Conservation (phyloP, 352 stramenopile species). For the Phytophthora sp. region DNA sequence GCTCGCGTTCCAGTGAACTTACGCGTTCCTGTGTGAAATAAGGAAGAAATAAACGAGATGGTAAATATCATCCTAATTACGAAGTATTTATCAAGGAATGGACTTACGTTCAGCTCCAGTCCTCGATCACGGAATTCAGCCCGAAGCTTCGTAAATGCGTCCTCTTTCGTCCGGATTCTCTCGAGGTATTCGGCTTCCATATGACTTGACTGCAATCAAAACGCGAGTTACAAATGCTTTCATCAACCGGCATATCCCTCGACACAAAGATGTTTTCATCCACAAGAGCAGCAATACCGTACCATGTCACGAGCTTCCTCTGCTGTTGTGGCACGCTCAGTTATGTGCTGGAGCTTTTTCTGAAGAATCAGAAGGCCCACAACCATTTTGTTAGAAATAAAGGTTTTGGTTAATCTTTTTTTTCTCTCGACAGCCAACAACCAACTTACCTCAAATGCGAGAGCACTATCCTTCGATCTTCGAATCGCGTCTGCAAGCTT, state of each 20-base stretch:
- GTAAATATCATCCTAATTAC: too few species aligned
- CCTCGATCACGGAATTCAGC: slow-evolving; percentile 57
- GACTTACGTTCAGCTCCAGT: slow-evolving; percentile 60
- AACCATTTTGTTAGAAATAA: neutral
- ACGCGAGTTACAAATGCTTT: neutral
- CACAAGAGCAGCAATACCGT: slow-evolving; percentile 5
- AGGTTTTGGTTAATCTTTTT: neutral
- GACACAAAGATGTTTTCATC: too few species aligned
- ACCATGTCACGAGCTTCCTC: slow-evolving; percentile 72
- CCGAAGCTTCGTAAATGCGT: slow-evolving; percentile 54
- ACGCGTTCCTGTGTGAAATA: slow-evolving; percentile 46
- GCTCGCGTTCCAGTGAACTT: slow-evolving; percentile 51
- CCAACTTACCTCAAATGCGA: slow-evolving; percentile 51
- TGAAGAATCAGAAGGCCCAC: slow-evolving; percentile 7
- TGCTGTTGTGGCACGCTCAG: slow-evolving; percentile 50
- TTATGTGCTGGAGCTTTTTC: slow-evolving; percentile 56
- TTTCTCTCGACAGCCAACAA: neutral
- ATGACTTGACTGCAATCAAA: slow-evolving; percentile 39
- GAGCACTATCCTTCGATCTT: slow-evolving; percentile 45
- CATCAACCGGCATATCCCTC: too few species aligned
- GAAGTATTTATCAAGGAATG: neutral
- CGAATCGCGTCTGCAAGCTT: slow-evolving; percentile 47
- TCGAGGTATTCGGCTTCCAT: slow-evolving; percentile 57
- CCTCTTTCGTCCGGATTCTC: slow-evolving; percentile 55
- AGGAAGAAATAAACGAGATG: too few species aligned